phyloP scores from a whole-genome alignment of 768 basidiomycete genomes.

The Amanita fuliginea region DNA sequence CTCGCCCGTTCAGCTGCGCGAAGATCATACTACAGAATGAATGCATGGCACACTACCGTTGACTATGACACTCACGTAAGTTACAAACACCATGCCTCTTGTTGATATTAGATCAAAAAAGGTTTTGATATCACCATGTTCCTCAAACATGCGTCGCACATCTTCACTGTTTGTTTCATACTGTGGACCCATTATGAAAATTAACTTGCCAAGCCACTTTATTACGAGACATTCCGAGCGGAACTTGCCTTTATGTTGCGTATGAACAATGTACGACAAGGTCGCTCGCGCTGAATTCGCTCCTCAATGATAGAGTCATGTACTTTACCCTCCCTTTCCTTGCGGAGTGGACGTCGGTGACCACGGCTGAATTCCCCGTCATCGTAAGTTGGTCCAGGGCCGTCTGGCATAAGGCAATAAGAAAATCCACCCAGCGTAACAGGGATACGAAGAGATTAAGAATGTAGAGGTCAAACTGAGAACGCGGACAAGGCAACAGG shows the following conservation, averaged over 20 bases:
- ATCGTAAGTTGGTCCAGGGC: constrained; percentile 43
- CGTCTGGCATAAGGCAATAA: constrained; percentile 54
- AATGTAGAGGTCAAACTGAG: constrained; percentile 32
- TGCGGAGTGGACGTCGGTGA: constrained; percentile 42
- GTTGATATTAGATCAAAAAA: constrained; percentile 94
- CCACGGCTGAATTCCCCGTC: constrained; percentile 33
- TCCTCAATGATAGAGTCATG: constrained; percentile 91
- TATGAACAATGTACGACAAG: constrained; percentile 93
- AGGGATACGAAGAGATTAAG: constrained; percentile 25
- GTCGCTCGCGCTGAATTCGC: constrained; percentile 86
- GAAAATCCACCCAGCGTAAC: constrained; percentile 27
- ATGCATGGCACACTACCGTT: constrained; percentile 1
- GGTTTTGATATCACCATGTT: constrained; percentile 92
- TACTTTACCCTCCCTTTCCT: constrained; percentile 80
- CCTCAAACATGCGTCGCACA: constrained; percentile 79
- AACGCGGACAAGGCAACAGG: constrained; percentile 24
- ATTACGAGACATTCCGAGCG: constrained; percentile 10
- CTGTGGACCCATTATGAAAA: constrained; percentile 25
- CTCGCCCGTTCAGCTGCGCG: constrained; percentile 88
- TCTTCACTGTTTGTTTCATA: constrained; percentile 85
- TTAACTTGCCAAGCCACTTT: not conserved
- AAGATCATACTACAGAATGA: constrained; percentile 67
- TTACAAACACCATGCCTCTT: constrained; percentile 98
- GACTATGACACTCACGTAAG: constrained; percentile 63
- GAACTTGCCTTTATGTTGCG: constrained; percentile 93